Percentiles rank a stretch among this genome's conserved stretches.
These are phyloP conservation scores for Thielaviopsis populi DNA, from an alignment of 2,329 filamentous ascomycete genomes.

Conservation along the genomic window DNA sequence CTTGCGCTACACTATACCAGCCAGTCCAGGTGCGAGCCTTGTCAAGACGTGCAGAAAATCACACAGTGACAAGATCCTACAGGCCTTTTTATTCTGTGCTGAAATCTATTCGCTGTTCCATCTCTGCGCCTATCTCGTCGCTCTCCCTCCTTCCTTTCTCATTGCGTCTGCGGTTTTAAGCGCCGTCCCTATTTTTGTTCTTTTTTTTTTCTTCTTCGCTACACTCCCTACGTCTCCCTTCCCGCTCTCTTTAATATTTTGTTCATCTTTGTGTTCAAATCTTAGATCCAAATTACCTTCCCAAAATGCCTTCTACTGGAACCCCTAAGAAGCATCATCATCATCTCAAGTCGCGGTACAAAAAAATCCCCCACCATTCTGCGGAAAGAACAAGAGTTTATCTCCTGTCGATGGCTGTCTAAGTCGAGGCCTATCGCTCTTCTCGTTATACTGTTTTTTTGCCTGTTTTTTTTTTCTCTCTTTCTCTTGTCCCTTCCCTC, in stretches of 20 bases:
- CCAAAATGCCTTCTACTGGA: constrained; percentile 10
- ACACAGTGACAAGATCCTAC: neutral
- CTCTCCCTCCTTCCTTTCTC: neutral
- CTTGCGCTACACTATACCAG: neutral
- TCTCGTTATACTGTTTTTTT: neutral
- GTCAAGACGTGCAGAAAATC: constrained; percentile 1
- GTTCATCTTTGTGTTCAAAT: neutral
- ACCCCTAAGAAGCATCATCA: constrained; percentile 11
- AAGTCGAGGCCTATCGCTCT: neutral
- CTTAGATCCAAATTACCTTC: neutral
- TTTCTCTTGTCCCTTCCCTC: neutral
- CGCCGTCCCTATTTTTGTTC: neutral
- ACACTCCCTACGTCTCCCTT: neutral
- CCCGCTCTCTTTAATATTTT: neutral
- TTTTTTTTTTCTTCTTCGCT: neutral
- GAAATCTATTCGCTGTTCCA: neutral
- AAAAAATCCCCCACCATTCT: neutral
- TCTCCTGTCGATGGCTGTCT: neutral
- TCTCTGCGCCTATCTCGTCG: neutral
- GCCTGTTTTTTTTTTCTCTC: neutral
- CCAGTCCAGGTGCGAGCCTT: neutral
- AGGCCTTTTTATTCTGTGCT: neutral
- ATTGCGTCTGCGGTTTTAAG: neutral
- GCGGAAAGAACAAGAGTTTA: neutral
- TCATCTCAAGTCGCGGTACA: constrained; percentile 14